phyloP scores from a whole-genome alignment of 345 rosid species.

The Firmiana major region DNA sequence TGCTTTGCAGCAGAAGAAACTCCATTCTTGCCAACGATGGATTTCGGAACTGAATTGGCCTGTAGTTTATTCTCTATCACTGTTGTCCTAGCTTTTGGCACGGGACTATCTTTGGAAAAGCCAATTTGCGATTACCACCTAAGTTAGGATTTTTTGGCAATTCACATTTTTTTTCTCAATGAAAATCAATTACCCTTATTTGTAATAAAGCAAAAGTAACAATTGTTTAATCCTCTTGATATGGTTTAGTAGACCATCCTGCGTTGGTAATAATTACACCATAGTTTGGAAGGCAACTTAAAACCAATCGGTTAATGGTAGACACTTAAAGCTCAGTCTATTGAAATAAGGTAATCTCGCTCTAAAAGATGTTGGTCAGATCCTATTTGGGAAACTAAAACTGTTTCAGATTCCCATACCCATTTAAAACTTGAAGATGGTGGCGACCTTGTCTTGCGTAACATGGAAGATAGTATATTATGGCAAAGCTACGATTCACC shows the following conservation, averaged over 20 bases:
- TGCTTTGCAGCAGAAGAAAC: conserved; percentile 60
- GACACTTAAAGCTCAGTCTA: conserved; percentile 8
- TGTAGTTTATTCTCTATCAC: conserved; percentile 66
- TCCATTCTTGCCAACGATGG: conserved; percentile 72
- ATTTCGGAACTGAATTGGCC: conserved; percentile 61
- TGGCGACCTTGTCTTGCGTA: conserved; percentile 30
- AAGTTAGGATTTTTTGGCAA: background rate
- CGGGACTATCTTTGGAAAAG: conserved; percentile 56
- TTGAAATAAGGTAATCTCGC: conserved; percentile 15
- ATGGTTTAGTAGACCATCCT: conserved; percentile 8
- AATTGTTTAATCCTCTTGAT: background rate
- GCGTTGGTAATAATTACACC: conserved; percentile 2
- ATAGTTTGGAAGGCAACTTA: conserved; percentile 32
- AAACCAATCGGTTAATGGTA: conserved; percentile 24
- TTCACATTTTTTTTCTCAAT: background rate
- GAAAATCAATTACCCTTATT: background rate
- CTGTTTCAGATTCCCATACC: background rate
- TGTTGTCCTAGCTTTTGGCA: conserved; percentile 41
- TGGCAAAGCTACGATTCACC: conserved; percentile 43
- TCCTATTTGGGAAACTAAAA: conserved; percentile 26
- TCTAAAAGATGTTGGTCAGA: conserved; percentile 19
- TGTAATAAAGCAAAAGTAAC: background rate
- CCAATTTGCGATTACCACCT: conserved; percentile 39
- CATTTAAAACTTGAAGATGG: conserved; percentile 19
- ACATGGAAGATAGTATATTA: background rate